Evolutionary conservation across 1,139 yeast genomes (phyloP).

Genomic region (Protomyces inundatus): DNA sequence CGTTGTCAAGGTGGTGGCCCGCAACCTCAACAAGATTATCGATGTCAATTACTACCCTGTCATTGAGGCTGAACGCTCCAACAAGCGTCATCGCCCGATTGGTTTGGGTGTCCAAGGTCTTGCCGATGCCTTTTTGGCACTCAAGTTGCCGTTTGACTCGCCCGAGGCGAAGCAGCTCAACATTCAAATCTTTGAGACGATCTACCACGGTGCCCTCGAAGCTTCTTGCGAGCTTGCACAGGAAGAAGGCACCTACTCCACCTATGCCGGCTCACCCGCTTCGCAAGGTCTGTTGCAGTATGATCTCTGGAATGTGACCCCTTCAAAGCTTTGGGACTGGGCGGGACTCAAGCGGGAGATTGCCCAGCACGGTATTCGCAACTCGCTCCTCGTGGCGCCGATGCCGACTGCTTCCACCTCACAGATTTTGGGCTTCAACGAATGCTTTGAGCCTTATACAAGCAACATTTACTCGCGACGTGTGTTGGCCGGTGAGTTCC

Average conservation of each 20-base stretch:
- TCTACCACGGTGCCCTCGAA: constrained; percentile 80
- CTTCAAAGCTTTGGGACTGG: constrained; percentile 73
- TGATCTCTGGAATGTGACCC: constrained; percentile 75
- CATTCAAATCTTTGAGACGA: constrained; percentile 79
- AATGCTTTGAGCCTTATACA: constrained; percentile 87
- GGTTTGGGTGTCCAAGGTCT: constrained; percentile 88
- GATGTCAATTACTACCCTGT: constrained; percentile 79
- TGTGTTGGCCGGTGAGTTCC: constrained; percentile 84
- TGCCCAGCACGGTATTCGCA: constrained; percentile 62
- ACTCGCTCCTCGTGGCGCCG: constrained; percentile 80
- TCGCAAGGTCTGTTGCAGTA: constrained; percentile 71
- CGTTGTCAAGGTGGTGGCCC: constrained; percentile 66
- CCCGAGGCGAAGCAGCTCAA: constrained; percentile 64
- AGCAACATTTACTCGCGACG: constrained; percentile 83
- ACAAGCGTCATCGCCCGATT: constrained; percentile 74
- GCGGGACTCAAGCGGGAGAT: constrained; percentile 57
- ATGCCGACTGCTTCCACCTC: constrained; percentile 96
- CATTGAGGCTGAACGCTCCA: constrained; percentile 60
- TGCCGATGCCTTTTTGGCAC: constrained; percentile 74
- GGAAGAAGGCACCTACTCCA: constrained; percentile 59
- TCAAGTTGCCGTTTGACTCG: constrained; percentile 76
- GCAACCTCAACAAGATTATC: constrained; percentile 69
- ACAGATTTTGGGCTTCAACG: constrained; percentile 81
- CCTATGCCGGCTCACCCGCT: constrained; percentile 76
- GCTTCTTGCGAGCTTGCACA: constrained; percentile 70